Evolutionary conservation across 78 protist species (phyloP).

Genomic region (slime mould (Dictyostelium discoideum)): dicty_2.7 NC_007088.5:5422501-5423000

Average conservation of each 20-base stretch:
- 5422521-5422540: not conserved
- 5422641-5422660: not conserved
- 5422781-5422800: slow-evolving; percentile 29
- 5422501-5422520: not conserved
- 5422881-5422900: slow-evolving; percentile 10
- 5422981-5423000: not conserved
- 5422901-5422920: too few species aligned
- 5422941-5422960: not conserved
- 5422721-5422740: slow-evolving; percentile 49
- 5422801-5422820: slow-evolving; percentile 56
- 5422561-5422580: not conserved
- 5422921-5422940: not conserved
- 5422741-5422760: not conserved
- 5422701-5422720: slow-evolving; percentile 46
- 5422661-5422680: not conserved
- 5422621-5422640: not conserved
- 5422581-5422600: not conserved
- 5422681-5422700: not conserved
- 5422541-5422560: not conserved
- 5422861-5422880: slow-evolving; percentile 25
- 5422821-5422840: slow-evolving; percentile 52
- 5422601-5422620: not conserved
- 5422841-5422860: slow-evolving; percentile 24
- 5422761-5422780: slow-evolving; percentile 38
- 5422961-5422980: not conserved